phyloP scores from a whole-genome alignment of 108 stramenopile genomes.

The Skeletonema grethae region DNA sequence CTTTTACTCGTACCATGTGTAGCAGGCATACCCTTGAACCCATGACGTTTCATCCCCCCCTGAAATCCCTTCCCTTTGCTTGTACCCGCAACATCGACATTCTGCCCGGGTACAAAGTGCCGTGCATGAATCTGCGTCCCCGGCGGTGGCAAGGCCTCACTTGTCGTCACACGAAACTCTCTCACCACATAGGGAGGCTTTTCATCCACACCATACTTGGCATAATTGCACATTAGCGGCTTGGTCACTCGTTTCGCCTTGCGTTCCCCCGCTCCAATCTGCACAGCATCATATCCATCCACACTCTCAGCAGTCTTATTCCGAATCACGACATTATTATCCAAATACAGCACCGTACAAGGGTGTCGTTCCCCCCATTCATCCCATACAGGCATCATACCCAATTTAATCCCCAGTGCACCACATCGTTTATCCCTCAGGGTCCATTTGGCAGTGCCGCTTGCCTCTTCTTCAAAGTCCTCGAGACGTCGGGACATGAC shows the following conservation, averaged over 20 bases:
- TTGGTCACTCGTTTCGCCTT: slow-evolving; percentile 90
- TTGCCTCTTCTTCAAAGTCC: slow-evolving; percentile 72
- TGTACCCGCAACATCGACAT: slow-evolving; percentile 90
- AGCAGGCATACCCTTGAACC: slow-evolving; percentile 93
- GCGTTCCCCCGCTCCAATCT: slow-evolving; percentile 93
- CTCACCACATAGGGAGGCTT: slow-evolving; percentile 80
- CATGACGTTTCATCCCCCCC: slow-evolving; percentile 98
- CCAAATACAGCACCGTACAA: slow-evolving; percentile 91
- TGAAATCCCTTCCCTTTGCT: slow-evolving; percentile 98
- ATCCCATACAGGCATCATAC: slow-evolving; percentile 98
- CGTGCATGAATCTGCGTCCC: slow-evolving; percentile 87
- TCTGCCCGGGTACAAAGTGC: slow-evolving; percentile 98
- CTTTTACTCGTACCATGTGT: slow-evolving; percentile 92
- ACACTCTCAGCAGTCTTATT: slow-evolving; percentile 79
- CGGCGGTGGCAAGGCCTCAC: slow-evolving; percentile 72
- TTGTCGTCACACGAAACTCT: slow-evolving; percentile 81
- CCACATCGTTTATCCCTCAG: slow-evolving; percentile 85
- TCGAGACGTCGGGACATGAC: slow-evolving; percentile 62
- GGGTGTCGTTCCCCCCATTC: slow-evolving; percentile 94
- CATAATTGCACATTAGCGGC: slow-evolving; percentile 69
- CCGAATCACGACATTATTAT: slow-evolving; percentile 90
- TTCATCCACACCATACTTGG: slow-evolving; percentile 58
- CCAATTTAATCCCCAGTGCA: slow-evolving; percentile 94
- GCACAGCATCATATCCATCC: slow-evolving; percentile 90
- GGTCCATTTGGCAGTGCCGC: slow-evolving; percentile 65